A percentile compares a stretch with the other conserved stretches of the same genome.
Evolutionary conservation across 805 yeast genomes (phyloP).

Genomic region (Zygosaccharomyces bailii): DNA sequence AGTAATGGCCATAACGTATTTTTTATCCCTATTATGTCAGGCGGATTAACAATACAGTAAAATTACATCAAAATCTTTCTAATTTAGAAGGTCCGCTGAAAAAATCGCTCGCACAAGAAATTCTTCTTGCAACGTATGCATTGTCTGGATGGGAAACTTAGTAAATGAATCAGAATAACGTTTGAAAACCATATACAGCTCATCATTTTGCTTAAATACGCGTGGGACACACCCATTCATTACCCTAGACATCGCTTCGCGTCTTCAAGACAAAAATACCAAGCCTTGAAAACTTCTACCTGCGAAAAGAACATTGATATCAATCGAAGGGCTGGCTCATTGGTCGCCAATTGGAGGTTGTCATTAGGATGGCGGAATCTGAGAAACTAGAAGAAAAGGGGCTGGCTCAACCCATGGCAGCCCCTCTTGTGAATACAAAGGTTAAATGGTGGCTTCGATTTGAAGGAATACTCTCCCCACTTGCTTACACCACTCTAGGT

Average conservation of each 20-base stretch:
- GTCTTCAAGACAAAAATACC: not conserved
- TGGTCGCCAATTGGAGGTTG: not conserved
- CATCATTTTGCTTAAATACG: too few species aligned
- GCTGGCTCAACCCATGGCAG: not conserved
- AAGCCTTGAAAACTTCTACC: not conserved
- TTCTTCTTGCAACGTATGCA: too few species aligned
- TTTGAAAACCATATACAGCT: too few species aligned
- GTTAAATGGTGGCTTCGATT: constrained; percentile 2
- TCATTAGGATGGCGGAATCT: not conserved
- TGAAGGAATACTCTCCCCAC: constrained; percentile 29
- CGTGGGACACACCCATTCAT: not conserved
- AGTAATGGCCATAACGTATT: too few species aligned
- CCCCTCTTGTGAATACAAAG: not conserved
- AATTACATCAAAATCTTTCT: too few species aligned
- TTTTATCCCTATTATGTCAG: too few species aligned
- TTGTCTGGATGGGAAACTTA: too few species aligned
- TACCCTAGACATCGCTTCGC: not conserved
- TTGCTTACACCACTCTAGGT: constrained; percentile 62
- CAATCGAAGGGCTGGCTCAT: not conserved
- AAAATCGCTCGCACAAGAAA: too few species aligned
- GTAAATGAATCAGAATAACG: too few species aligned
- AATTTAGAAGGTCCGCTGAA: too few species aligned
- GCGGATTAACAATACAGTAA: too few species aligned
- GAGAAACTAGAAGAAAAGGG: not conserved
- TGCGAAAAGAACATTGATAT: not conserved